A percentile compares a stretch with the other conserved stretches of the same genome.
These are phyloP conservation scores for Rubia tinctorum DNA, from an alignment of 305 asterid species.

Conservation along the genomic window DNA sequence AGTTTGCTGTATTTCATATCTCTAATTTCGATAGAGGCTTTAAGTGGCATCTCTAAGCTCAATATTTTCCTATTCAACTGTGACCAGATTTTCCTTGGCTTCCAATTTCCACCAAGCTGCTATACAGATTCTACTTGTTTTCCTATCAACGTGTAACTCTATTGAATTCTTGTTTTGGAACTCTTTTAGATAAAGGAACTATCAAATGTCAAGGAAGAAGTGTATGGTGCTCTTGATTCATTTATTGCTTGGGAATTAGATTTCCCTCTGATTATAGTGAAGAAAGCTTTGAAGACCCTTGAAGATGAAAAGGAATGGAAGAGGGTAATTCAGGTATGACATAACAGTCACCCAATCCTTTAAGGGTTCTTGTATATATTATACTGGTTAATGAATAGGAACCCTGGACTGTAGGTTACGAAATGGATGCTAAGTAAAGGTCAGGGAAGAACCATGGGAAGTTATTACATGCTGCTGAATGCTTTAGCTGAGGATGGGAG, in stretches of 20 bases:
- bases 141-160: background rate
- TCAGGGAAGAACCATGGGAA: slow-evolving; percentile 97
- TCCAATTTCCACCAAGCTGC: background rate
- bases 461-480: slow-evolving; percentile 59
- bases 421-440: slow-evolving; percentile 99
- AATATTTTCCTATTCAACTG: background rate
- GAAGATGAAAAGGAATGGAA: slow-evolving; percentile 87
- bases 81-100: background rate
- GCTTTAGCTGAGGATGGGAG: slow-evolving; percentile 81
- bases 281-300: slow-evolving; percentile 82
- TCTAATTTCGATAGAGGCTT: too few relatives aligned
- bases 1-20: too few relatives aligned
- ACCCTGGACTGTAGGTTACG: slow-evolving; percentile 44
- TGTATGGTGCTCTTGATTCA: slow-evolving; percentile 91
- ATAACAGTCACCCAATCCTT: slow-evolving; percentile 9
- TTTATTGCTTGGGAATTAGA: slow-evolving; percentile 95
- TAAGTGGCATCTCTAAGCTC: background rate
- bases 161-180: background rate
- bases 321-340: slow-evolving; percentile 79
- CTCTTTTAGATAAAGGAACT: slow-evolving; percentile 62
- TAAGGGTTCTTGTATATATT: slow-evolving; percentile 7
- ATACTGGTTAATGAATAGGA: slow-evolving; percentile 9
- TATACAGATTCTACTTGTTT: background rate
- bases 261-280: slow-evolving; percentile 82
- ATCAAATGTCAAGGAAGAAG: slow-evolving; percentile 95